A percentile compares a stretch with the other conserved stretches of the same genome.
phyloP scores from a whole-genome alignment of 495 filamentous ascomycete genomes.

The Apodospora peruviana region DNA sequence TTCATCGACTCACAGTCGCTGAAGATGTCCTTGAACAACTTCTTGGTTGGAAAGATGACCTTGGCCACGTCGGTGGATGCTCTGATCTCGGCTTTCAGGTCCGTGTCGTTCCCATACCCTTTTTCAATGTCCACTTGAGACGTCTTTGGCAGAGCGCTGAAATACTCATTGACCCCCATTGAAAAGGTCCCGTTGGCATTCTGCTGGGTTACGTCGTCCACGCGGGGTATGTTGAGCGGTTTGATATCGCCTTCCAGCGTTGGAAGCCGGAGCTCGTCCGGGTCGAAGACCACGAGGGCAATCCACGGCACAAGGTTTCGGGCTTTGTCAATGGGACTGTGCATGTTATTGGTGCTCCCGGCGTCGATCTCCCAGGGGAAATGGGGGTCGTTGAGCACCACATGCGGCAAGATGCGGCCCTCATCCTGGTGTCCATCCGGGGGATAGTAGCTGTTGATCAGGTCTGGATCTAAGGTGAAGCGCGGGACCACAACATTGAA shows the following conservation, averaged over 20 bases:
- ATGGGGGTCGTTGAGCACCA: conserved; percentile 44
- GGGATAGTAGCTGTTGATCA: conserved; percentile 38
- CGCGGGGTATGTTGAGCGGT: not conserved
- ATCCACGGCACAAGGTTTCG: conserved; percentile 33
- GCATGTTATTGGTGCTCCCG: not conserved
- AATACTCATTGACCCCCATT: not conserved
- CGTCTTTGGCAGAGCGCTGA: not conserved
- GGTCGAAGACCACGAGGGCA: conserved; percentile 31
- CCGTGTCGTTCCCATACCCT: not conserved
- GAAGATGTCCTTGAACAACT: not conserved
- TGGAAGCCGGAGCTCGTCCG: conserved; percentile 19
- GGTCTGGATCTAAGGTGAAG: conserved; percentile 21
- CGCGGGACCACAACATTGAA: conserved; percentile 33
- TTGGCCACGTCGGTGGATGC: not conserved
- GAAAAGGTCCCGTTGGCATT: not conserved
- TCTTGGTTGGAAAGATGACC: not conserved
- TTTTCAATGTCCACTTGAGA: not conserved
- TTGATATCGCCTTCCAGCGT: not conserved
- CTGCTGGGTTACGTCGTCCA: not conserved
- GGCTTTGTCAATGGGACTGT: conserved; percentile 1
- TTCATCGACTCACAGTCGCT: conserved; percentile 7
- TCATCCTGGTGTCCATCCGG: conserved; percentile 32
- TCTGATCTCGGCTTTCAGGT: not conserved
- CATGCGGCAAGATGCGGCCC: conserved; percentile 36
- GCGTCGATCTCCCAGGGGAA: conserved; percentile 42